Percentiles rank a stretch among this genome's conserved stretches.
Evolutionary conservation across 2,329 filamentous ascomycete genomes (phyloP).

Genomic region (Diaporthe sp.): DNA sequence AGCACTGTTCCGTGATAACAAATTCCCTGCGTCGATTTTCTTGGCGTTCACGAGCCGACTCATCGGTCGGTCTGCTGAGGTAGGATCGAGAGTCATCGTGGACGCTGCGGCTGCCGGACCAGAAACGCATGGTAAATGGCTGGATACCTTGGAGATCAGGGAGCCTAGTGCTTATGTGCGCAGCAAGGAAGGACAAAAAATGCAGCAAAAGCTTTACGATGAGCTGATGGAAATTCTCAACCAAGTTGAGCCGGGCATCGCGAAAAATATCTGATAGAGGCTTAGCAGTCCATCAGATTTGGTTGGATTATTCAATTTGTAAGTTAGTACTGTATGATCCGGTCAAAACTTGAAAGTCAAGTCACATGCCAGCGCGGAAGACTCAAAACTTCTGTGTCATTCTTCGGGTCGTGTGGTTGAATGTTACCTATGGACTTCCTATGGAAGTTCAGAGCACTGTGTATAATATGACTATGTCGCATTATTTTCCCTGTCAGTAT

Average conservation of each 20-base stretch:
- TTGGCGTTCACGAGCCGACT: slow-evolving; percentile 34
- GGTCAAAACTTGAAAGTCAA: no score
- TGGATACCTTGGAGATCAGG: slow-evolving; percentile 51
- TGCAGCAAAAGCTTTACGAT: slow-evolving; percentile 55
- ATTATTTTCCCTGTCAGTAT: no score
- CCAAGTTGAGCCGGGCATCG: slow-evolving; percentile 56
- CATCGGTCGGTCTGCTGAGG: slow-evolving; percentile 54
- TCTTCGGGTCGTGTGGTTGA: no score
- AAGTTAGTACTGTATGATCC: not conserved
- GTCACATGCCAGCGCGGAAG: no score
- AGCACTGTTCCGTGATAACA: slow-evolving; percentile 52
- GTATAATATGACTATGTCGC: no score
- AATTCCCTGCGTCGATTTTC: slow-evolving; percentile 27
- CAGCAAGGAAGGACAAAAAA: slow-evolving; percentile 53
- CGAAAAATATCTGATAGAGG: slow-evolving; percentile 48
- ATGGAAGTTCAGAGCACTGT: no score
- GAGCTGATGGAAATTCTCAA: slow-evolving; percentile 60
- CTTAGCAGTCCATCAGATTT: no score
- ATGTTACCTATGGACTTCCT: no score
- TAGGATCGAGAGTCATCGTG: slow-evolving; percentile 56
- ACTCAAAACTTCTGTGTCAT: no score
- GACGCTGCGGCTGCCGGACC: slow-evolving; percentile 53
- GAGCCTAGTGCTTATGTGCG: slow-evolving; percentile 50
- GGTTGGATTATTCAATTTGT: no score
- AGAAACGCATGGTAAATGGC: slow-evolving; percentile 57